These are phyloP conservation scores for Bimuria novae-zelandiae DNA, from an alignment of 2,329 filamentous ascomycete genomes.

Conservation along the genomic window DNA sequence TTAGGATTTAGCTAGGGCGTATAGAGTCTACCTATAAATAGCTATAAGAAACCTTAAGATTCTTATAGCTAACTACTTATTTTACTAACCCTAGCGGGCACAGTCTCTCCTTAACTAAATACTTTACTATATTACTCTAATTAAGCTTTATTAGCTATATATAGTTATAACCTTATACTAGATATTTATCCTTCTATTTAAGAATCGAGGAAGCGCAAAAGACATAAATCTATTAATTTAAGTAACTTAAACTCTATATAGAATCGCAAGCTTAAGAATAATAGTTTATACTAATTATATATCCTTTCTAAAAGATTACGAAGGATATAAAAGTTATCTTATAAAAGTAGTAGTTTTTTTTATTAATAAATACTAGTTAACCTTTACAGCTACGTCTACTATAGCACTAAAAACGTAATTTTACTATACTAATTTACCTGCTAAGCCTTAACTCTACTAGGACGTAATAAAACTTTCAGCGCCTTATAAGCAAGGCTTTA, in stretches of 20 bases:
- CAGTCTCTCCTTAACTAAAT: slow-evolving; percentile 10
- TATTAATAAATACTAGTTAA: slow-evolving; percentile 14
- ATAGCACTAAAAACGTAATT: slow-evolving; percentile 14
- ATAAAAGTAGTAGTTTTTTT: slow-evolving; percentile 19
- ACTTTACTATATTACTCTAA: slow-evolving; percentile 1
- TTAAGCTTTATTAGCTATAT: slow-evolving; percentile 8
- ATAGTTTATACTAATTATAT: slow-evolving; percentile 9
- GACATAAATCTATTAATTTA: slow-evolving; percentile 7
- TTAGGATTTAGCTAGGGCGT: no score
- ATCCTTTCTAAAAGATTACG: slow-evolving; percentile 14
- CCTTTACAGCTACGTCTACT: slow-evolving; percentile 9
- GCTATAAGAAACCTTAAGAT: no score
- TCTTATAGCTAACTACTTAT: background rate
- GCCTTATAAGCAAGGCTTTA: slow-evolving; percentile 16
- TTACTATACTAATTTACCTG: slow-evolving; percentile 11
- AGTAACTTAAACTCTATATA: slow-evolving; percentile 9
- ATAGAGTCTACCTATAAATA: no score
- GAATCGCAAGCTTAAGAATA: slow-evolving; percentile 14
- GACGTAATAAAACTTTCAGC: slow-evolving; percentile 16
- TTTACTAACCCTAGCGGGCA: slow-evolving; percentile 1
- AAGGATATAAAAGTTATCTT: slow-evolving; percentile 9
- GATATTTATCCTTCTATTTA: slow-evolving; percentile 10
- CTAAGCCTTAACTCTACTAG: slow-evolving; percentile 13
- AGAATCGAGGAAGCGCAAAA: slow-evolving; percentile 14
- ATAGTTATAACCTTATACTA: slow-evolving; percentile 4